Evolutionary conservation across 2,329 filamentous ascomycete genomes (phyloP).

Genomic region (Hypoxylon sp.): DNA sequence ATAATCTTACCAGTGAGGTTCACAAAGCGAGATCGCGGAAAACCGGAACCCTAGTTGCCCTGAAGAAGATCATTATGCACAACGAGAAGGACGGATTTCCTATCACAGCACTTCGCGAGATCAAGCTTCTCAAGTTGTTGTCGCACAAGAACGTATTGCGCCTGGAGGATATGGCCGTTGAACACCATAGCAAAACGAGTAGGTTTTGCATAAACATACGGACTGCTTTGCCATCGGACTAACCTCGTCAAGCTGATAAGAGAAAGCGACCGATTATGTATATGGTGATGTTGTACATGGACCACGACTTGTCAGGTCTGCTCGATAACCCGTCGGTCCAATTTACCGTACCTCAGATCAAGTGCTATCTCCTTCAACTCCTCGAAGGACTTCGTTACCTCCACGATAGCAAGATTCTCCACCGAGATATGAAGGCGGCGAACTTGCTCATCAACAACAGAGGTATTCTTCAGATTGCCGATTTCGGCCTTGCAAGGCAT

Average conservation of each 20-base stretch:
- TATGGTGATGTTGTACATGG: slow-evolving; percentile 99
- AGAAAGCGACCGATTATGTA: slow-evolving; percentile 91
- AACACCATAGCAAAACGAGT: slow-evolving; percentile 67
- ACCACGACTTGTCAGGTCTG: slow-evolving; percentile 96
- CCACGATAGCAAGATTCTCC: slow-evolving; percentile 89
- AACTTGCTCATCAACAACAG: slow-evolving; percentile 96
- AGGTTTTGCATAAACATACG: slow-evolving; percentile 30
- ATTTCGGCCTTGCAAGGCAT: slow-evolving; percentile 94
- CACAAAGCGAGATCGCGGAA: slow-evolving; percentile 87
- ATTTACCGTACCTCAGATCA: slow-evolving; percentile 92
- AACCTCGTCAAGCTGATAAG: slow-evolving; percentile 73
- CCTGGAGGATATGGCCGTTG: slow-evolving; percentile 96
- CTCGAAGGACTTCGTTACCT: slow-evolving; percentile 91
- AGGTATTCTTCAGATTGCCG: slow-evolving; percentile 94
- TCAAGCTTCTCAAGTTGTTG: slow-evolving; percentile 96
- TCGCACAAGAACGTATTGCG: slow-evolving; percentile 89
- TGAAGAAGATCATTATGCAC: slow-evolving; percentile 99
- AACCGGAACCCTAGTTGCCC: slow-evolving; percentile 81
- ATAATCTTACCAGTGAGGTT: slow-evolving; percentile 74
- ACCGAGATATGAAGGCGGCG: slow-evolving; percentile 98
- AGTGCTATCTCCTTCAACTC: slow-evolving; percentile 96
- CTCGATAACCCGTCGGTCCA: slow-evolving; percentile 93
- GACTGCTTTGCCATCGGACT: slow-evolving; percentile 32
- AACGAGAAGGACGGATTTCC: slow-evolving; percentile 99
- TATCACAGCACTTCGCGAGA: slow-evolving; percentile 97